A percentile compares a stretch with the other conserved stretches of the same genome.
phyloP scores from a whole-genome alignment of 2,329 filamentous ascomycete genomes.

The Drechslerella coelobrocha region DNA sequence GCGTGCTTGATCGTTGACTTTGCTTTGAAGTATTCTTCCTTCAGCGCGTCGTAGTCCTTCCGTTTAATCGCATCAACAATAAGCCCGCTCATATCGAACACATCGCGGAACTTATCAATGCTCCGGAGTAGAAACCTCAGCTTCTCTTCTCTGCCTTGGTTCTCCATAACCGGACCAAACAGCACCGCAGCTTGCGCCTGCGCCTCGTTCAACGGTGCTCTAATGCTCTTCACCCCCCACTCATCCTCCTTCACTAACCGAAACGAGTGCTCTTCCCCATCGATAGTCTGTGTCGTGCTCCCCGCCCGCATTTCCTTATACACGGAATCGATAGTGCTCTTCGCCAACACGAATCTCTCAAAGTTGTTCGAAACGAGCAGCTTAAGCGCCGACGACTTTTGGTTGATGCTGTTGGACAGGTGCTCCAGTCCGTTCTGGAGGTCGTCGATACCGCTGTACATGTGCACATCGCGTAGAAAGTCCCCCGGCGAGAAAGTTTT shows the following conservation, averaged over 20 bases:
- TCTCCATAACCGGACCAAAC: constrained; percentile 92
- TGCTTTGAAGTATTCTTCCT: constrained; percentile 86
- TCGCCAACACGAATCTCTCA: constrained; percentile 95
- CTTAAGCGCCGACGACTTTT: constrained; percentile 96
- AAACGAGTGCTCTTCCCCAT: constrained; percentile 54
- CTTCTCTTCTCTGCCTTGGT: constrained; percentile 86
- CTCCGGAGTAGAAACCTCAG: constrained; percentile 78
- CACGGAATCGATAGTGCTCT: constrained; percentile 97
- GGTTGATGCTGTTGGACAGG: constrained; percentile 89
- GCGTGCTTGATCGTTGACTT: constrained; percentile 81
- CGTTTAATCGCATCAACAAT: constrained; percentile 86
- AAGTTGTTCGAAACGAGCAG: constrained; percentile 97
- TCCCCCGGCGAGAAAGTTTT: constrained; percentile 92
- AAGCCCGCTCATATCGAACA: constrained; percentile 79
- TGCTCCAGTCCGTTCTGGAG: constrained; percentile 82
- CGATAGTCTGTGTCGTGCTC: constrained; percentile 60
- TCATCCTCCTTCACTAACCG: constrained; percentile 91
- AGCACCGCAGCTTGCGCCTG: constrained; percentile 95
- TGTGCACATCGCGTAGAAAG: constrained; percentile 91
- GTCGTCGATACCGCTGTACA: constrained; percentile 79
- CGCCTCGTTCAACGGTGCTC: constrained; percentile 83
- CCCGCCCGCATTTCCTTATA: constrained; percentile 94
- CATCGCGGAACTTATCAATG: constrained; percentile 78
- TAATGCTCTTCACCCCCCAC: constrained; percentile 86
- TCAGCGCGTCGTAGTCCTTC: constrained; percentile 84